Evolutionary conservation across 768 basidiomycete species (phyloP).

Genomic region (Russula abietina): DNA sequence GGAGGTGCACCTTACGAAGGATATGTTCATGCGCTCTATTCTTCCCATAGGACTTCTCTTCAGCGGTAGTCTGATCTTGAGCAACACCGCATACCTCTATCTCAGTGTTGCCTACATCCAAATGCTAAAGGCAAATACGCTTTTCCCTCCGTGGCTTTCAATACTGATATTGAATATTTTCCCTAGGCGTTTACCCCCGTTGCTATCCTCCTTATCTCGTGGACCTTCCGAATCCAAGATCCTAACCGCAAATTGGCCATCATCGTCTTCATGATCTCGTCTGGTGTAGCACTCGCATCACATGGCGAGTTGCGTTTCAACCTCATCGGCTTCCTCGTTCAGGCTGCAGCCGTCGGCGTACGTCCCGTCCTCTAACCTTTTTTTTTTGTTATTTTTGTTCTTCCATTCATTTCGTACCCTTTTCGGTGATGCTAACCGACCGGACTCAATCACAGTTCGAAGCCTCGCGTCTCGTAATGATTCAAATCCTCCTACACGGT

Average conservation of each 20-base stretch:
- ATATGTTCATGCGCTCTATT: slow-evolving; percentile 78
- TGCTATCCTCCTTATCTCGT: slow-evolving; percentile 89
- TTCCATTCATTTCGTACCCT: neutral
- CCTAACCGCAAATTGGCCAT: slow-evolving; percentile 72
- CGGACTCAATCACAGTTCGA: slow-evolving; percentile 55
- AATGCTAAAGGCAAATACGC: slow-evolving; percentile 72
- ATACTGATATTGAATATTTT: neutral
- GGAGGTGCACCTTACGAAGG: slow-evolving; percentile 72
- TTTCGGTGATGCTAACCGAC: neutral
- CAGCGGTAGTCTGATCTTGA: slow-evolving; percentile 84
- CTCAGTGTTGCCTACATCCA: slow-evolving; percentile 94
- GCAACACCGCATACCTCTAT: slow-evolving; percentile 89
- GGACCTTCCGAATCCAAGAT: slow-evolving; percentile 82
- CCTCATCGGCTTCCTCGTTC: slow-evolving; percentile 78
- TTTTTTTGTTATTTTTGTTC: too few relatives aligned
- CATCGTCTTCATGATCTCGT: slow-evolving; percentile 88
- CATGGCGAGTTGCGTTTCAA: slow-evolving; percentile 86
- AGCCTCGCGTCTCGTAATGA: slow-evolving; percentile 91
- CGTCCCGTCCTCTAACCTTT: slow-evolving; percentile 31
- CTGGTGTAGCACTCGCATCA: slow-evolving; percentile 83
- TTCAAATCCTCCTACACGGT: slow-evolving; percentile 89
- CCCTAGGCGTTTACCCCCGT: slow-evolving; percentile 82
- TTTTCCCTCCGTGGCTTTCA: neutral
- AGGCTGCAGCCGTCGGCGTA: slow-evolving; percentile 80
- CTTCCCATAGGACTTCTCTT: slow-evolving; percentile 92